Percentiles rank a stretch among this genome's conserved stretches.
phyloP scores from a whole-genome alignment of 305 asterid genomes.

The Fraxinus latifolia region DNA sequence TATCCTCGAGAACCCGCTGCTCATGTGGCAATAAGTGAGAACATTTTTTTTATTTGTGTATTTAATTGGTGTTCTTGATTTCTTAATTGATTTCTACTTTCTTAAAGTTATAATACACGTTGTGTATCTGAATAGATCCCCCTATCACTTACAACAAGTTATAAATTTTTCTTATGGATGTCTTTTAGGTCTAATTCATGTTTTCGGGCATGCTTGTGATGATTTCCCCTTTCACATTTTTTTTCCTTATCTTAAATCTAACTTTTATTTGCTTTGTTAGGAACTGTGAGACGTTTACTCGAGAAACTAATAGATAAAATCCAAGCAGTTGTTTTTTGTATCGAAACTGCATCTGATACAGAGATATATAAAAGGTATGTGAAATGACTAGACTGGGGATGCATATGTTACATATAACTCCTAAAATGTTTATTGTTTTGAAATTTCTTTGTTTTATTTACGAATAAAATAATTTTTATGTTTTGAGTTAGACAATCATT shows the following conservation, averaged over 20 bases:
- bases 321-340: conserved; percentile 72
- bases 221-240: background rate
- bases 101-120: background rate
- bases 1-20: conserved; percentile 99
- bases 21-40: conserved; percentile 88
- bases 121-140: background rate
- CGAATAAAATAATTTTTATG: background rate
- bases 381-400: conserved; percentile 1
- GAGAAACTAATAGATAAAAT: conserved; percentile 86
- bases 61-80: conserved; percentile 11
- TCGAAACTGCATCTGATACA: conserved; percentile 72
- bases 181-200: conserved; percentile 10
- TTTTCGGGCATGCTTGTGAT: background rate
- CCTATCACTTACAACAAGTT: background rate
- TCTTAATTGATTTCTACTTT: conserved; percentile 3
- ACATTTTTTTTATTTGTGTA: background rate
- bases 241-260: conserved; percentile 11
- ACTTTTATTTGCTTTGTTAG: conserved; percentile 35
- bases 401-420: conserved; percentile 4
- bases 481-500: background rate
- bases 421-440: background rate
- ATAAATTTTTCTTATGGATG: background rate
- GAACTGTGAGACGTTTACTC: conserved; percentile 86
- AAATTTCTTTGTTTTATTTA: background rate
- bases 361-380: conserved; percentile 84